phyloP scores from a whole-genome alignment of 2,329 filamentous ascomycete species.

The Trichophyton equinum region DNA sequence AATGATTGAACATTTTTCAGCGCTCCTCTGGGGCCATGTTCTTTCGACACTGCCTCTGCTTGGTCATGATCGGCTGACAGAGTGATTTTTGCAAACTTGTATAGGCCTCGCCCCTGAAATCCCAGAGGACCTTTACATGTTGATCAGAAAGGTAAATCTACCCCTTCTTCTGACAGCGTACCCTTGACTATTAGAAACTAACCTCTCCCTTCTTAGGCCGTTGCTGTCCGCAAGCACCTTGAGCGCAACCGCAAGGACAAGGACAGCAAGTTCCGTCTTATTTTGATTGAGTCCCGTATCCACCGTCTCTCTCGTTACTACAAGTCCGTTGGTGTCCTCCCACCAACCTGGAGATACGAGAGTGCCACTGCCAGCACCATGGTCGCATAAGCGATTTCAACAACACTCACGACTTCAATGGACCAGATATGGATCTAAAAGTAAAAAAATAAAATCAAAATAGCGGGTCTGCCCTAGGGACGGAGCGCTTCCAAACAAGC shows the following conservation, averaged over 20 bases:
- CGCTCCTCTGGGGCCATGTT: not conserved
- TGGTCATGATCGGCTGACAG: slow-evolving; percentile 74
- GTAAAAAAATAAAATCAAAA: not conserved
- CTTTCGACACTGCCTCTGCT: slow-evolving; percentile 56
- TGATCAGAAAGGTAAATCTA: slow-evolving; percentile 91
- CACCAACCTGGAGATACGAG: slow-evolving; percentile 99
- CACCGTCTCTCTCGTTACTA: slow-evolving; percentile 99
- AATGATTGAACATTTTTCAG: slow-evolving; percentile 1
- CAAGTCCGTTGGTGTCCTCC: slow-evolving; percentile 77
- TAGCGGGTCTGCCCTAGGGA: not conserved
- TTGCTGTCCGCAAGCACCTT: slow-evolving; percentile 99
- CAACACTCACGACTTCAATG: not conserved
- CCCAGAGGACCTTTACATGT: slow-evolving; percentile 99
- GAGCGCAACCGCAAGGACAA: slow-evolving; percentile 99
- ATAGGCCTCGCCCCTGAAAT: slow-evolving; percentile 97
- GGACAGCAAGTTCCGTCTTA: slow-evolving; percentile 99
- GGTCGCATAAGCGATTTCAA: slow-evolving; percentile 57
- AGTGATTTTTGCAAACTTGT: slow-evolving; percentile 52
- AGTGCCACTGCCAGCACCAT: slow-evolving; percentile 88
- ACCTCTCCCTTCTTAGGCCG: slow-evolving; percentile 48
- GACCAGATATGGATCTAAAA: not conserved
- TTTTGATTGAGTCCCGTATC: slow-evolving; percentile 99
- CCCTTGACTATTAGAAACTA: not conserved
- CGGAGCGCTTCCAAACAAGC: not conserved
- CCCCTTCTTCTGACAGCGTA: not conserved